Evolutionary conservation across 1,139 yeast genomes (phyloP), one percentile per base, ranked within the genome.

Genomic region (Geotrichum phurueaensis): DNA sequence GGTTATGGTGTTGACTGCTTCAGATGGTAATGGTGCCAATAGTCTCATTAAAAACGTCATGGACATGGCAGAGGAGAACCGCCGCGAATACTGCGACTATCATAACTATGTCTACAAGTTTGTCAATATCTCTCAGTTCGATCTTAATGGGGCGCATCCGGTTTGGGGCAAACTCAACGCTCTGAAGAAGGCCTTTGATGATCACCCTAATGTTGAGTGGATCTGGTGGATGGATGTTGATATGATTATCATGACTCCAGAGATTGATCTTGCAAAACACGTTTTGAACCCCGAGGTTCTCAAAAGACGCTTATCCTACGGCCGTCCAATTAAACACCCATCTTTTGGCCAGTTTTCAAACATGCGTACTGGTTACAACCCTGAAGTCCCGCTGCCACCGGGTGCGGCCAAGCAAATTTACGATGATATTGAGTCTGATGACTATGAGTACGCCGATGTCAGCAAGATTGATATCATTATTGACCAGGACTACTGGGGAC

Each of bases 21-120:
- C 69, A 33, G 75, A 73, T 53, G 68, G 69, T 47, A 66, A 64
- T 13, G 72, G 72, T 13, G 64, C 36, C 63, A 64, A 68, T 29
- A 60, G 63, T n/a, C 65, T 60, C 18, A 69, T 66, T 39, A 57
- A 62, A 9, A 67, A 69, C 51, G 60, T 69, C 13, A 60, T 68
- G 23, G 59, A 66, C 13, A 65, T 63, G 67, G 68, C 72, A 23
- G 62, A 68, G 51, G 57, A 63, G 49, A 73, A 73, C 62, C 68
- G 76, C 18, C 64, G 67, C 22, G 73, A 71, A 49, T 74, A 72
- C 61, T 70, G 74, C 51, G 64, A 65, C 49, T 63, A 62, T 58
- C 76, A 73, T 56, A 70, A 71, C 45, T 71, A 71, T 61, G 64
- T 64, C 9, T 68, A 73, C 57, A 67, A 68, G 60, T 71, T 68